A percentile compares a stretch with the other conserved stretches of the same genome.
These are phyloP conservation scores for Talaromyces sp. DNA, from an alignment of 2,329 filamentous ascomycete species.

Conservation along the genomic window DNA sequence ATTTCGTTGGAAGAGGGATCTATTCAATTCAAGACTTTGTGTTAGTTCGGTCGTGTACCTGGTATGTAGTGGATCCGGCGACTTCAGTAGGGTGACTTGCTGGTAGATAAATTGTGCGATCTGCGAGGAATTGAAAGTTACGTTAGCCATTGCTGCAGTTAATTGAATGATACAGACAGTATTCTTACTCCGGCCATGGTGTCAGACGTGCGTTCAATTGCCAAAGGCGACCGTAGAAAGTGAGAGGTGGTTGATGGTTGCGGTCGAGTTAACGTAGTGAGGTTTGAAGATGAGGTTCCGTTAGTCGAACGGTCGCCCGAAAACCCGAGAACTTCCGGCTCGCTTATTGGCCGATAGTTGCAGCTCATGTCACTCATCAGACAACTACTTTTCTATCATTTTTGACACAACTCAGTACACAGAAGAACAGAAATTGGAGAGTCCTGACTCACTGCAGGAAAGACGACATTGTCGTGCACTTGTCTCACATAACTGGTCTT, in stretches of 20 bases:
- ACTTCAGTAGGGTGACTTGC: slow-evolving; percentile 43
- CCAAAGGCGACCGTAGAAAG: slow-evolving; percentile 13
- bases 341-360: slow-evolving; percentile 34
- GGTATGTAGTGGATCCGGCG: slow-evolving; percentile 14
- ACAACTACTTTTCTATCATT: neutral
- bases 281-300: slow-evolving; percentile 28
- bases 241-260: slow-evolving; percentile 20
- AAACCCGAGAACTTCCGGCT: slow-evolving; percentile 35
- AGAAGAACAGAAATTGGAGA: neutral
- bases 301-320: slow-evolving; percentile 7
- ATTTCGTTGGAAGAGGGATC: slow-evolving; percentile 82
- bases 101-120: slow-evolving; percentile 57
- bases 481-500: neutral
- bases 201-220: slow-evolving; percentile 3
- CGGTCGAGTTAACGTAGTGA: slow-evolving; percentile 17
- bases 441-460: neutral
- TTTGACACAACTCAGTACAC: neutral
- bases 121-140: slow-evolving; percentile 34
- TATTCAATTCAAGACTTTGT: slow-evolving; percentile 38
- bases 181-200: slow-evolving; percentile 58
- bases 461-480: neutral
- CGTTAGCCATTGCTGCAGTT: slow-evolving; percentile 27
- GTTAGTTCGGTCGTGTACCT: slow-evolving; percentile 21
- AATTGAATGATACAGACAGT: neutral
- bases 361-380: neutral